Base-by-base conservation (phyloP, 2,329 filamentous ascomycete genomes). In the Neofusicoccum laricinum region DNA sequence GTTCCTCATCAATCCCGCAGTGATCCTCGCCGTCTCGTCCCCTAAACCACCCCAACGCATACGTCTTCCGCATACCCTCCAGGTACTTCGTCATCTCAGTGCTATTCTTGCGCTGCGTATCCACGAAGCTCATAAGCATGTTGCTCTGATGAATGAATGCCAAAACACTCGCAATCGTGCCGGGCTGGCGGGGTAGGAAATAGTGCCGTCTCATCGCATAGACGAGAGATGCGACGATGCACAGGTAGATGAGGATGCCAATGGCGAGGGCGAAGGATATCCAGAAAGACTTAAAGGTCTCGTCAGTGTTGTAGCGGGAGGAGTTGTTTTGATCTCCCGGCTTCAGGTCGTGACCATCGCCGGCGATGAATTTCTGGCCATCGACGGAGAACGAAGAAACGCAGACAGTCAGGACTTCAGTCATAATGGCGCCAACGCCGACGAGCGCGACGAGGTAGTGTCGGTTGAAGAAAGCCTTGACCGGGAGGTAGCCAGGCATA, bases 141-240 rank as follows among this genome's bases (percentile, higher is more conserved):
- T 90, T 90, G 74, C 85, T 89, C 77, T 92, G 90, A 75, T 93
- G 88, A 66, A 93, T 90, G 71, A 90, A 93, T 0, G 89, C 90
- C 62, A 94, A 81, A 61, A 93, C 86, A 48, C 86, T 88, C 1
- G 90, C 88, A 69, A 94, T 93, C 19, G 90, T 92, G 69, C 88
- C 91, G 3, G 90, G 90, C 78, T 93, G 89, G 4, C 91, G 85
- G 1, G 91, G 91, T 64, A 93, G 79, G 75, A 93, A 93, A 2
- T 90, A 85, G 63, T 87, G 85, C 0, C 87, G 82, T 14, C 90
- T 85, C 1, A 85, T 83, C 17, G 80, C 64, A 70, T 90, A 89
- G 17, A 90, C 88, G 1, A 88, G 70, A 1, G 77, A 74, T 0
- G 88, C 85, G 21, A 90, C 84, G 25, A 82, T 69, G 63, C 82